Evolutionary conservation across 1,284 basidiomycete species (phyloP), one percentile per base, ranked within the genome.

Genomic region (Austroboletus novae-zelandiae): DNA sequence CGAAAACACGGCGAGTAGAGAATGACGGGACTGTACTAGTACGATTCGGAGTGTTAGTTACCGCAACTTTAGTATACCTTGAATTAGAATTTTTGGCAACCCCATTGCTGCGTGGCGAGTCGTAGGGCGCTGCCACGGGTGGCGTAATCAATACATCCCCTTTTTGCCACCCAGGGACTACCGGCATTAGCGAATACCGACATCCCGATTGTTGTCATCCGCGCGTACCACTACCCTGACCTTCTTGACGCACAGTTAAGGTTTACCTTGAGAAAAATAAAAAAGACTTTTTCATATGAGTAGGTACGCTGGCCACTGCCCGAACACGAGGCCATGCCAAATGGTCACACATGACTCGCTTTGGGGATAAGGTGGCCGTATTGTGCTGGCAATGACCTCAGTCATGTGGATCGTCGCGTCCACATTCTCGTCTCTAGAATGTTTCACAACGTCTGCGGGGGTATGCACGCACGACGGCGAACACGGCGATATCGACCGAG

Each of bases 11-110:
- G 53, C 50, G 53, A 59, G 64, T 51, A 65, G 58, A 54, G 61
- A 67, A 59, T 14, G 65, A 58, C 46, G 37, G 65, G 67, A 64
- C 60, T 69, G 67, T 69, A 64, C 65, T 52, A 65, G 50, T 64
- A 68, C 50, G 53, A 66, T 51, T 50, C 31, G 61, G 65, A 63
- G 48, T 62, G 59, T 64, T 66, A 63, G 52, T 63, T 65, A 51
- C 25, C 44, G 51, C 62, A 64, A 53, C 47, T 55, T 56, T 67
- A 68, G 66, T 64, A 64, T 64, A 69, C 67, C 67, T 64, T 60
- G 67, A 68, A 68, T 54, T 68, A 64, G 67, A 66, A 64, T 59
- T 67, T 64, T 64, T 67, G 65, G 55, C 55, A 54, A 44, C 43
- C 34, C 14, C 47, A 37, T 17, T 34, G 31, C 20, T 47, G 40